These are phyloP conservation scores for Staphylotrichum tortipilum DNA, from an alignment of 495 filamentous ascomycete genomes.

Conservation along the genomic window DNA sequence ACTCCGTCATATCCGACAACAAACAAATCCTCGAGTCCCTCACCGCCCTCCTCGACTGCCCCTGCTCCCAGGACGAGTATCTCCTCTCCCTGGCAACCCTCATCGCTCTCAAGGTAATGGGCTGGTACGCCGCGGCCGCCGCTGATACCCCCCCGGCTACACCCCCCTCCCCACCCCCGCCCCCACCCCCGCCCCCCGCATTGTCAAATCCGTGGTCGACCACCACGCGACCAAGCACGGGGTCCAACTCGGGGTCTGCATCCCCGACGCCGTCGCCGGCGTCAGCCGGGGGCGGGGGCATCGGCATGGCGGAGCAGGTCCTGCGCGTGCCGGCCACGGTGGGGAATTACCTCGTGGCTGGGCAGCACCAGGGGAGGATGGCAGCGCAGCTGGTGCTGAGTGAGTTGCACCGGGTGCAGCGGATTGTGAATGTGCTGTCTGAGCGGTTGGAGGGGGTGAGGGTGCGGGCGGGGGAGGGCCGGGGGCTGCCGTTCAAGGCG, in stretches of 20 bases:
- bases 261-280: neutral
- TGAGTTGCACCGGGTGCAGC: conserved; percentile 34
- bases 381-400: conserved; percentile 30
- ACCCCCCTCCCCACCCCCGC: neutral
- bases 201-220: too few species aligned
- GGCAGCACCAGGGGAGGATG: conserved; percentile 15
- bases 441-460: neutral
- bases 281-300: neutral
- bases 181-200: neutral
- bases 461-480: neutral
- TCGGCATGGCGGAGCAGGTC: neutral
- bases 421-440: conserved; percentile 20
- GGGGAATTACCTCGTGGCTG: neutral
- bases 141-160: neutral
- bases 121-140: neutral
- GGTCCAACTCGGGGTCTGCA: neutral
- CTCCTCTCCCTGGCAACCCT: neutral
- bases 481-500: neutral
- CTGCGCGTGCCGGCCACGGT: neutral
- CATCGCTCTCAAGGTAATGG: conserved; percentile 7
- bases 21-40: conserved; percentile 5
- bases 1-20: neutral
- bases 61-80: conserved; percentile 1
- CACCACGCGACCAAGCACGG: neutral
- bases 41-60: neutral